These are phyloP conservation scores for Cordyceps javanica DNA, from an alignment of 2,329 filamentous ascomycete species.

Conservation along the genomic window DNA sequence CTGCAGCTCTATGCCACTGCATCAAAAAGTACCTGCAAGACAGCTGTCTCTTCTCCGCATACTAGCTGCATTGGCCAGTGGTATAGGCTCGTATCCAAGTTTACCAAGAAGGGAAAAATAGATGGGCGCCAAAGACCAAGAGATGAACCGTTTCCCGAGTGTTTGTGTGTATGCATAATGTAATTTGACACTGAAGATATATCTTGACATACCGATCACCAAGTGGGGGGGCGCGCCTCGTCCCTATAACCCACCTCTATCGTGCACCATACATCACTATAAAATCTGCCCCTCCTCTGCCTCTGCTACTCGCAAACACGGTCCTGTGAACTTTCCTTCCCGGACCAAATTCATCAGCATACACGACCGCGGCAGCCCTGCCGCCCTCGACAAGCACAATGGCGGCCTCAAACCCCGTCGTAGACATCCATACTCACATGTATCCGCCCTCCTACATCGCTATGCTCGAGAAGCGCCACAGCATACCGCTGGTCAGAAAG, in stretches of 20 bases:
- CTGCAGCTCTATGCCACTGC: neutral
- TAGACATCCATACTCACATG: constrained; percentile 66
- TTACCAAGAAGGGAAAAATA: no score
- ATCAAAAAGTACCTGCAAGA: constrained; percentile 1
- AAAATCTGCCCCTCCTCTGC: neutral
- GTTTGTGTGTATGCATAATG: no score
- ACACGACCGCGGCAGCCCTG: neutral
- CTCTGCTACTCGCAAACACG: neutral
- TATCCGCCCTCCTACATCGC: constrained; percentile 59
- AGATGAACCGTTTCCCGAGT: no score
- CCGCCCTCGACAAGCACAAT: constrained; percentile 20
- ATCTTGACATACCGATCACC: neutral
- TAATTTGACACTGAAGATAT: no score
- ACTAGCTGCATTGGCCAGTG: no score
- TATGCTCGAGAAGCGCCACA: constrained; percentile 51
- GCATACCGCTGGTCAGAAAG: constrained; percentile 65
- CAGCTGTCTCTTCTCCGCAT: neutral
- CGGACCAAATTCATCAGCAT: neutral
- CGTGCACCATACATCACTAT: neutral
- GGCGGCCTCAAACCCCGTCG: constrained; percentile 37
- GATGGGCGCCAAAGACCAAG: no score
- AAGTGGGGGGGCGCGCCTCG: neutral
- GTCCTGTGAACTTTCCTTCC: no score
- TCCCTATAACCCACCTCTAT: neutral
- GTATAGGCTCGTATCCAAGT: no score